Evolutionary conservation across 345 rosid species (phyloP), one percentile per base, ranked within the genome.

Genomic region (Ceriops tagal): DNA sequence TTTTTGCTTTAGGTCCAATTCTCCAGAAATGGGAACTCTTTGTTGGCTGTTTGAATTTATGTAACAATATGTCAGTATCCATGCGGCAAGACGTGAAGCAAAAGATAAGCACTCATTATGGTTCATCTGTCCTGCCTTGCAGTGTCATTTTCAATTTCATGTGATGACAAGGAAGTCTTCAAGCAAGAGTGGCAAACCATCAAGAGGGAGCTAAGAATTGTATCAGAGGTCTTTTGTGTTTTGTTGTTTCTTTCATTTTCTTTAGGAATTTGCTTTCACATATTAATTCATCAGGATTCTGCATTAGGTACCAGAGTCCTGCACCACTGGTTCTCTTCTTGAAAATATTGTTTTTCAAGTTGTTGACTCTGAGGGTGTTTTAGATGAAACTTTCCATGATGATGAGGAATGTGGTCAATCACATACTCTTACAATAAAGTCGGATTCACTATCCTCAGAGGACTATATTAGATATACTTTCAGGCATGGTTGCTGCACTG

Each of bases 351-450:
- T 65, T 13, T 89, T 89, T 31, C 65, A 71, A 74, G 80, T 89
- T 39, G 83, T 77, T 13, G 72, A 89, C 65, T 62, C 80, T 1
- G 47, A 72, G 28, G 96, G 88, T 52, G 46, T 27, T 22, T 31
- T 81, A 53, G 96, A 87, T 74, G 59, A 60, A 28, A 70, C 67
- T 37, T 69, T 87, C 65, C 85, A 89, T 58, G 68, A 86, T 64
- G 87, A 83, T 11, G 87, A 82, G 43, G 68, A 77, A 68, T 28
- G 49, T 7, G 77, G 77, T 13, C 73, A 68, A 24, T 79, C 53
- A 67, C 89, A 86, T 80, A 80, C 80, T 1, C 81, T 89, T 52
- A 60, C 46, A 26, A 46, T 87, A 62, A 81, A 73, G 65, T 78
- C 82, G 18, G 75, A 69, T 43, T 60, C 66, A 32, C 65, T 65